Conservation (phyloP, 768 basidiomycete genomes). For the Mycena vitilis region DNA sequence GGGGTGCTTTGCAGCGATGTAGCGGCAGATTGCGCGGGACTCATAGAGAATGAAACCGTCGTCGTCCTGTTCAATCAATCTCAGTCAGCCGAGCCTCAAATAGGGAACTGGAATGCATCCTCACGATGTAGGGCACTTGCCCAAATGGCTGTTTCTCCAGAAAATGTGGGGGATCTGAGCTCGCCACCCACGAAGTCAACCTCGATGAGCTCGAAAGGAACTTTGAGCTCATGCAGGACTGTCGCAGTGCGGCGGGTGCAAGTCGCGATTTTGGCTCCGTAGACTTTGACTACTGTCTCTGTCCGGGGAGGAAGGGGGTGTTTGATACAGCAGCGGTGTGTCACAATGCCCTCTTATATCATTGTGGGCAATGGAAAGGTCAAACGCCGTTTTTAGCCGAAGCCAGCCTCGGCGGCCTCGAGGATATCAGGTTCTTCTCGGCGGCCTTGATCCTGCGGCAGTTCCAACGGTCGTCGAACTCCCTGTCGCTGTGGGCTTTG, state of each 20-base stretch:
- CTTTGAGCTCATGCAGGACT: conserved; percentile 27
- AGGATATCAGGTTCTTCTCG: too few species aligned
- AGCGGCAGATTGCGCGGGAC: conserved; percentile 59
- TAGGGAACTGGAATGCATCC: not conserved
- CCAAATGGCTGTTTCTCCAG: conserved; percentile 59
- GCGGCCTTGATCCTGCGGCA: too few species aligned
- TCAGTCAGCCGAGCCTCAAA: not conserved
- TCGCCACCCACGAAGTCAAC: conserved; percentile 44
- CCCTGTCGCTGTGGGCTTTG: too few species aligned
- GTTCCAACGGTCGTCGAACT: too few species aligned
- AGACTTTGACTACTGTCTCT: conserved; percentile 17
- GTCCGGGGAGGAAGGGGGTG: too few species aligned
- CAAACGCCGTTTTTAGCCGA: too few species aligned
- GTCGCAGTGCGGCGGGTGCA: conserved; percentile 28
- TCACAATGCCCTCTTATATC: too few species aligned
- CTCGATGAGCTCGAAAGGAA: conserved; percentile 34
- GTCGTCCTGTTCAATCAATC: conserved; percentile 45
- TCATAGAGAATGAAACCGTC: conserved; percentile 62
- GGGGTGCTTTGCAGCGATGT: conserved; percentile 56
- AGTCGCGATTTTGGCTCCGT: conserved; percentile 15
- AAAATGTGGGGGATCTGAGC: conserved; percentile 49
- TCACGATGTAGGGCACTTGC: conserved; percentile 44
- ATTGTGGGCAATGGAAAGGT: too few species aligned
- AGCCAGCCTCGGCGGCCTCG: too few species aligned
- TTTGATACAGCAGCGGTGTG: too few species aligned